Evolutionary conservation across 1,284 basidiomycete genomes (phyloP), one percentile per base, ranked within the genome.

Genomic region (Ustilago trichophora): DNA sequence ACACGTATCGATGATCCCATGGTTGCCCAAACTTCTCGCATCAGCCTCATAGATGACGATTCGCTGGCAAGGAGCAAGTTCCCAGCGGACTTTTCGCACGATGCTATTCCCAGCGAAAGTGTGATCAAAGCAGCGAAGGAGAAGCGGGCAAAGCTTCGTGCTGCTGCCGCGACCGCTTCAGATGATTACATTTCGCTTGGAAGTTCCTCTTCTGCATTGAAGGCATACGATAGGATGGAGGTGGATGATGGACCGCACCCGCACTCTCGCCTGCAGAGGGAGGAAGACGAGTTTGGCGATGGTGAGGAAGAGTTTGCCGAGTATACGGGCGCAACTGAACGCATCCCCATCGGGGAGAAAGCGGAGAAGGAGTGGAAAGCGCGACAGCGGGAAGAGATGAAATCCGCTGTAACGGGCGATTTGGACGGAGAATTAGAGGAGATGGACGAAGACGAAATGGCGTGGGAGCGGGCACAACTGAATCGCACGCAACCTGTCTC

Each of bases 391-490:
- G 26, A 42, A 26, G 66, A 75, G 34, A 71, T 73, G 53, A 47
- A 53, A 9, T 64, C 56, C 19, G 71, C 63, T 2, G 35, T 67
- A 6, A 52, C 3, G 72, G 67, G 3, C 60, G 55, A n/a, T n/a
- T n/a, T n/a, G n/a, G n/a, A n/a, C n/a, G n/a, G 89, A 90, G n/a
- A n/a, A n/a, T n/a, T n/a, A 82, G 88, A 90, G 65, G 87, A 87
- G 45, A 87, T 87, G 53, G 89, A 90, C 27, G 90, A 91, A 49
- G 89, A 90, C 48, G 87, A 88, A 51, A 85, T 87, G 71, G 85
- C 83, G 54, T 81, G 73, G 74, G 76, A 77, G 40, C 43, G 47
- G 3, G 70, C 74, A 0, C 76, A 77, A 53, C 26, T 77, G 38
- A 49, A 63, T 9, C 65, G 73, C 0, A 71, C 70, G 29, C 69